Percentiles rank a stretch among this genome's conserved stretches.
Conservation (phyloP, 768 basidiomycete genomes). For the Agrocybe praecox region DNA sequence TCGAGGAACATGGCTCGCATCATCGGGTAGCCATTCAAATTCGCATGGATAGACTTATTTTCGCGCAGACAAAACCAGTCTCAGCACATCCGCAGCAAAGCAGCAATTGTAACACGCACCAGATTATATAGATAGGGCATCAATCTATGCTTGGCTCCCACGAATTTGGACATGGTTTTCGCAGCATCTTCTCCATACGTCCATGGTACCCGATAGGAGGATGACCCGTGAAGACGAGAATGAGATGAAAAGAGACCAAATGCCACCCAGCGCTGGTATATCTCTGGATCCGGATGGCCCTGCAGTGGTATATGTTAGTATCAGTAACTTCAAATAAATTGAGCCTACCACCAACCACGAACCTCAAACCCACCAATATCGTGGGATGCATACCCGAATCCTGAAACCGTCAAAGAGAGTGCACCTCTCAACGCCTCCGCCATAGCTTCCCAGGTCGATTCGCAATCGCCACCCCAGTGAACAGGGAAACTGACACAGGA, state of each 20-base stretch:
- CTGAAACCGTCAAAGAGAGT: slow-evolving; percentile 66
- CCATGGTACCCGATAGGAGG: slow-evolving; percentile 80
- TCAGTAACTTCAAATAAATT: not conserved
- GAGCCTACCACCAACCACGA: slow-evolving; percentile 7
- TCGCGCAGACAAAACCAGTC: not conserved
- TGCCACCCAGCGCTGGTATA: slow-evolving; percentile 78
- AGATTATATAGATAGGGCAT: slow-evolving; percentile 74
- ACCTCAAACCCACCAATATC: slow-evolving; percentile 82
- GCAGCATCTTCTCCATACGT: slow-evolving; percentile 73
- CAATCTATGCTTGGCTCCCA: slow-evolving; percentile 66
- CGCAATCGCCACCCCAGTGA: slow-evolving; percentile 79
- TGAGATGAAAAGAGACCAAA: slow-evolving; percentile 80
- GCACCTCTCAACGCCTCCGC: slow-evolving; percentile 70
- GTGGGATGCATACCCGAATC: slow-evolving; percentile 73
- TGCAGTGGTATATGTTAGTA: slow-evolving; percentile 19
- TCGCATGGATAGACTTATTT: slow-evolving; percentile 51
- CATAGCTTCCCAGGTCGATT: slow-evolving; percentile 80
- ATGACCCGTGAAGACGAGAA: slow-evolving; percentile 71
- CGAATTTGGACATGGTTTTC: slow-evolving; percentile 59
- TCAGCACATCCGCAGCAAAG: slow-evolving; percentile 11
- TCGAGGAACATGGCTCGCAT: slow-evolving; percentile 71
- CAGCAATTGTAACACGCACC: slow-evolving; percentile 31
- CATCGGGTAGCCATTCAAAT: slow-evolving; percentile 54
- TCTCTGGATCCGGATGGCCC: slow-evolving; percentile 68
- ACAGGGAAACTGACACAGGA: slow-evolving; percentile 34